Evolutionary conservation across 495 filamentous ascomycete species (phyloP).

Genomic region (Penicillium canescens): DNA sequence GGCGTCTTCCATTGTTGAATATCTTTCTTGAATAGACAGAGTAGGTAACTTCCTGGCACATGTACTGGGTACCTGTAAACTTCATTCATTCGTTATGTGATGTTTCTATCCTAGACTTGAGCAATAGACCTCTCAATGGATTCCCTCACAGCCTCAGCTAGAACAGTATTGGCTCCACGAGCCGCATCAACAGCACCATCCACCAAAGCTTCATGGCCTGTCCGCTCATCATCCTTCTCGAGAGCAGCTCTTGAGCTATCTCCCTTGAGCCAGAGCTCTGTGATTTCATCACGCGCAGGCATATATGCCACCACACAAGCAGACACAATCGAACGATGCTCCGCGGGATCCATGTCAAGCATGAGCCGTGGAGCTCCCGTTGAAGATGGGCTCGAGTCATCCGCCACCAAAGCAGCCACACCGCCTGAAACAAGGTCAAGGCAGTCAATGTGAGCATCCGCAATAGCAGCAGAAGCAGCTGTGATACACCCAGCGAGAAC

Average conservation of each 20-base stretch:
- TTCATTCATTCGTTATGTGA: conserved; percentile 20
- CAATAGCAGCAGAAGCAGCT: conserved; percentile 90
- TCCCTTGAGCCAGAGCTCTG: conserved; percentile 92
- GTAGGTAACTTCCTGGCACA: not conserved
- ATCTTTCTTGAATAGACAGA: conserved; percentile 6
- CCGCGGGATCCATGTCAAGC: conserved; percentile 80
- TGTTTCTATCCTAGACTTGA: conserved; percentile 2
- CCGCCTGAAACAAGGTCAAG: conserved; percentile 88
- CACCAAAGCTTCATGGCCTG: conserved; percentile 53
- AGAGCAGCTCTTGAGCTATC: conserved; percentile 47
- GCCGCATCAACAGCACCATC: conserved; percentile 68
- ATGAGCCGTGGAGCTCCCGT: conserved; percentile 54
- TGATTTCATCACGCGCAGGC: conserved; percentile 84
- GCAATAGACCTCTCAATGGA: conserved; percentile 39
- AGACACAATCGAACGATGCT: conserved; percentile 68
- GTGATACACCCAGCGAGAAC: conserved; percentile 91
- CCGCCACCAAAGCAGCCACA: conserved; percentile 74
- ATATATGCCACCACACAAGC: conserved; percentile 92
- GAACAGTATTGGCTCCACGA: conserved; percentile 55
- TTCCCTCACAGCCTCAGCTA: conserved; percentile 59
- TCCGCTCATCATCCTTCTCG: conserved; percentile 26
- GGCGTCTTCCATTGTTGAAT: not conserved
- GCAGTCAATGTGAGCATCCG: conserved; percentile 94
- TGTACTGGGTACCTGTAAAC: not conserved
- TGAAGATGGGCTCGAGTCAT: conserved; percentile 34